Conservation (phyloP, 1,284 basidiomycete species). For the Thelephora terrestris region DNA sequence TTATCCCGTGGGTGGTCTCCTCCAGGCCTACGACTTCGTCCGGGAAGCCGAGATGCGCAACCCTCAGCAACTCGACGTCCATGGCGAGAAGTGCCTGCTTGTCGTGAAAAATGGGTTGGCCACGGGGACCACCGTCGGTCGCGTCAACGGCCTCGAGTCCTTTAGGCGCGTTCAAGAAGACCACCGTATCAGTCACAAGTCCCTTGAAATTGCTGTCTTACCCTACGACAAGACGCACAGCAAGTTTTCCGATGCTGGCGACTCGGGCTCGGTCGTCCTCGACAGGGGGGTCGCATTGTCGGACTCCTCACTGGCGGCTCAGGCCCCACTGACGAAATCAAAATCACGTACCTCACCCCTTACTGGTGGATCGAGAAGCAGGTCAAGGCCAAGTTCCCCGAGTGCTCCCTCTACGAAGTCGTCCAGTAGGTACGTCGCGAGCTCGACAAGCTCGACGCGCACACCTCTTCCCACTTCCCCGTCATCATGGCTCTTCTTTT, state of each 20-base stretch:
- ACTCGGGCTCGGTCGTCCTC: constrained; percentile 21
- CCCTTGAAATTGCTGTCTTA: constrained; percentile 15
- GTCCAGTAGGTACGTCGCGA: constrained; percentile 9
- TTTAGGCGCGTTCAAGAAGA: constrained; percentile 14
- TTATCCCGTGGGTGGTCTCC: constrained; percentile 20
- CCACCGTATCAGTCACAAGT: constrained; percentile 9
- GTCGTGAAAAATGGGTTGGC: constrained; percentile 21
- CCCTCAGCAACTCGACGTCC: constrained; percentile 15
- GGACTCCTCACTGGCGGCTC: constrained; percentile 19
- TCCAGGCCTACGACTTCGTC: constrained; percentile 16
- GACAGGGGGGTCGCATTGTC: constrained; percentile 17
- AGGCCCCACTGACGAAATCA: constrained; percentile 12
- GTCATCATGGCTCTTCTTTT: neutral
- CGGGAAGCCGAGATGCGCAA: constrained; percentile 14
- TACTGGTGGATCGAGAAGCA: constrained; percentile 16
- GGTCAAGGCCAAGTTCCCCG: constrained; percentile 17
- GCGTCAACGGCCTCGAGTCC: constrained; percentile 19
- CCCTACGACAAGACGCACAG: constrained; percentile 13
- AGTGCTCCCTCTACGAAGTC: constrained; percentile 14
- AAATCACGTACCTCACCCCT: constrained; percentile 20
- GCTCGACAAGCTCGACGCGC: constrained; percentile 5
- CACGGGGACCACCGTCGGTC: constrained; percentile 22
- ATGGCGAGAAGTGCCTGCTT: constrained; percentile 14
- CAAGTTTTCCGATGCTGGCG: constrained; percentile 18
- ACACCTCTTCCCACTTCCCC: neutral